Evolutionary conservation across 2,329 filamentous ascomycete species (phyloP).

Genomic region (Penicillium sp.): DNA sequence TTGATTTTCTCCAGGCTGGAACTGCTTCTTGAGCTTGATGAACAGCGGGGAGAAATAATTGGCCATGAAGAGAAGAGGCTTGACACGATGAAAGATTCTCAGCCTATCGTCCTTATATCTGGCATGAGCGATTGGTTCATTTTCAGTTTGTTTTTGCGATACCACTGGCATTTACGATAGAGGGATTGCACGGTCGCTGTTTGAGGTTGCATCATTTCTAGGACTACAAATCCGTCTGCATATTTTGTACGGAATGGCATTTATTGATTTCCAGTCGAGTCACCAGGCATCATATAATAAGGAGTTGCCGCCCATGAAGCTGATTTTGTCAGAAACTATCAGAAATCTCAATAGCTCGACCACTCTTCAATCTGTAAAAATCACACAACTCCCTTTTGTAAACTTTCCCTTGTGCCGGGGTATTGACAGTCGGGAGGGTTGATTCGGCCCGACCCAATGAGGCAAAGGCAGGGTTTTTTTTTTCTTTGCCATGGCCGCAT

Average conservation of each 20-base stretch:
- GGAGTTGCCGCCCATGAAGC: not conserved
- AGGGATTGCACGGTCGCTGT: slow-evolving; percentile 3
- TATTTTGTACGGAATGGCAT: not conserved
- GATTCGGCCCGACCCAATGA: slow-evolving; percentile 19
- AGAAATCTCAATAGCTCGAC: too few species aligned
- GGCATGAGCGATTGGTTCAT: slow-evolving; percentile 3
- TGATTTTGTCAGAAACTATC: too few species aligned
- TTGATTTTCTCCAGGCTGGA: slow-evolving; percentile 43
- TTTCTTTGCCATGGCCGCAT: slow-evolving; percentile 16
- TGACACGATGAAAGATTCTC: slow-evolving; percentile 27
- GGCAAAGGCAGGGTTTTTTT: slow-evolving; percentile 15
- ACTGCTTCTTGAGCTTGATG: slow-evolving; percentile 53
- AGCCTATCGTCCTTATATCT: slow-evolving; percentile 18
- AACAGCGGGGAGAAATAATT: slow-evolving; percentile 42
- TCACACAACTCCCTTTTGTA: not conserved
- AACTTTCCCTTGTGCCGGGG: too few species aligned
- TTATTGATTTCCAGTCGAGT: too few species aligned
- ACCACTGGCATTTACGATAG: slow-evolving; percentile 9
- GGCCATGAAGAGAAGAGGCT: not conserved
- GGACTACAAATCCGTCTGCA: not conserved
- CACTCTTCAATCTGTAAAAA: not conserved
- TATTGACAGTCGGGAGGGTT: slow-evolving; percentile 4
- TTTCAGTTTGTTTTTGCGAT: slow-evolving; percentile 1
- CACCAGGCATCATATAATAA: not conserved
- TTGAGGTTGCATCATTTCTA: not conserved